Conservation (phyloP, 805 yeast species). For the Saturnispora quitensis region DNA sequence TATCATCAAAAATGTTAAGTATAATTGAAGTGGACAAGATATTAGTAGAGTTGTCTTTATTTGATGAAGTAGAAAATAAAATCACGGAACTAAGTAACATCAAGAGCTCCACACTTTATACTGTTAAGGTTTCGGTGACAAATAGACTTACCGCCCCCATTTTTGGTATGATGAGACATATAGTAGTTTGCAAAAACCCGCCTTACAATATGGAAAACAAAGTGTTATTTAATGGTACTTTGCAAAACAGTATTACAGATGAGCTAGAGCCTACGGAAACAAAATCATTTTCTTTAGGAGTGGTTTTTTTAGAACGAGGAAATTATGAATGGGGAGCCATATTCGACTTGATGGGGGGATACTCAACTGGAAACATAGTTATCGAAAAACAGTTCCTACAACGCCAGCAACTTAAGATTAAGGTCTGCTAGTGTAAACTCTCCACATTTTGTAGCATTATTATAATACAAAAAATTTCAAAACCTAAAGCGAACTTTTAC, state of each 20-base stretch:
- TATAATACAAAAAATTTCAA: not conserved
- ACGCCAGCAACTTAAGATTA: constrained; percentile 29
- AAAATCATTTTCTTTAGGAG: constrained; percentile 39
- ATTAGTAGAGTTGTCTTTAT: constrained; percentile 30
- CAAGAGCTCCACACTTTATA: constrained; percentile 40
- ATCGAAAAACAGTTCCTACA: constrained; percentile 30
- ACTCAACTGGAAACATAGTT: constrained; percentile 15
- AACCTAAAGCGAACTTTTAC: not conserved
- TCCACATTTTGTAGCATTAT: not conserved
- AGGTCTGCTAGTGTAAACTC: constrained; percentile 9
- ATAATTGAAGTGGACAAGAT: constrained; percentile 43
- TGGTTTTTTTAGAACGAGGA: constrained; percentile 65
- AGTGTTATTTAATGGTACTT: constrained; percentile 62
- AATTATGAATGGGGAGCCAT: constrained; percentile 73
- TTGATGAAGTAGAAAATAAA: constrained; percentile 11
- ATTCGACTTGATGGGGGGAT: constrained; percentile 36
- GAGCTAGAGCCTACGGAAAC: constrained; percentile 36
- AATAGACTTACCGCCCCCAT: constrained; percentile 38
- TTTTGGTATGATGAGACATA: constrained; percentile 51
- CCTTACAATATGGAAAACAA: constrained; percentile 39
- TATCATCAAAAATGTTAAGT: constrained; percentile 52
- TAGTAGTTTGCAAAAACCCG: constrained; percentile 34
- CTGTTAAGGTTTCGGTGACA: constrained; percentile 37
- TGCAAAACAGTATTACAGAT: constrained; percentile 45
- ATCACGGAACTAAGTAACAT: constrained; percentile 24